Evolutionary conservation across 148 eudicot genomes (phyloP).

Genomic region (Spergularia marina): DNA sequence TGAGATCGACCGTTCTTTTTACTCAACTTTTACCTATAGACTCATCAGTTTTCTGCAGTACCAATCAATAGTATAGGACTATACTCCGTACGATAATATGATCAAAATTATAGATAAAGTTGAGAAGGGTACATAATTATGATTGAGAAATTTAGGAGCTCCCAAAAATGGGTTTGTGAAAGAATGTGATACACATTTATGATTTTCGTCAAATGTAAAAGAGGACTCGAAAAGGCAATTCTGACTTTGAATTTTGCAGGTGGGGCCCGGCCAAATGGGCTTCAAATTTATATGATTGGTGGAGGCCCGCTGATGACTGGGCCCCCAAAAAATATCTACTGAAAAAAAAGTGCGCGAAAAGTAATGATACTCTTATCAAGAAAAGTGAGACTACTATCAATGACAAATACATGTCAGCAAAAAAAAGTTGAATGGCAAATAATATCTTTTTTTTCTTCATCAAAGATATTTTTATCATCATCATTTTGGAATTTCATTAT

Average conservation of each 20-base stretch:
- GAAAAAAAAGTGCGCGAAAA: not conserved
- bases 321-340: constrained; percentile 3
- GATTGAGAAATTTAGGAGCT: too few species aligned
- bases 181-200: too few species aligned
- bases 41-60: too few species aligned
- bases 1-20: too few species aligned
- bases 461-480: constrained; percentile 19
- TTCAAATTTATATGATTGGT: not conserved
- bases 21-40: too few species aligned
- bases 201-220: too few species aligned
- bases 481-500: constrained; percentile 23
- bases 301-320: not conserved
- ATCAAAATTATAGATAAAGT: too few species aligned
- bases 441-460: constrained; percentile 2
- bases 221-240: not conserved
- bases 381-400: constrained; percentile 8
- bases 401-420: constrained; percentile 12
- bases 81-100: too few species aligned
- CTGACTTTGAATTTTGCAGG: not conserved
- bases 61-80: too few species aligned
- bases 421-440: not conserved
- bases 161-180: too few species aligned
- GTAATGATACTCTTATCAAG: not conserved
- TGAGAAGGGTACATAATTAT: too few species aligned
- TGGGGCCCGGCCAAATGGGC: not conserved